A percentile compares a stretch with the other conserved stretches of the same genome.
Evolutionary conservation across 257 asterid species (phyloP).

Genomic region (Apocynum venetum): DNA sequence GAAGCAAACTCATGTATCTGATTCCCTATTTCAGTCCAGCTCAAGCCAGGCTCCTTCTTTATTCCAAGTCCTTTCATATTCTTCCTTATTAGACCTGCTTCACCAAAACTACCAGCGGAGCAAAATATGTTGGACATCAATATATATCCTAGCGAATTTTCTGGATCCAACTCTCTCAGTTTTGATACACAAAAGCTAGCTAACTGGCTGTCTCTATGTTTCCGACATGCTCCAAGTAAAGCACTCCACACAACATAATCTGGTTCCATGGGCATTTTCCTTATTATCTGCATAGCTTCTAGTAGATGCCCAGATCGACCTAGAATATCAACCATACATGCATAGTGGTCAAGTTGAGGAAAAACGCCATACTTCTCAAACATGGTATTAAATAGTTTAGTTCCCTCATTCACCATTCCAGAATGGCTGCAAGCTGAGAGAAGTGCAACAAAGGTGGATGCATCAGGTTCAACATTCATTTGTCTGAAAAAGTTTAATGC

Average conservation of each 20-base stretch:
- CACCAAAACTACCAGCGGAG: constrained; percentile 38
- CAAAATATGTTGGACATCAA: constrained; percentile 57
- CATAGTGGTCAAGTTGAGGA: constrained; percentile 87
- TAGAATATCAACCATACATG: constrained; percentile 68
- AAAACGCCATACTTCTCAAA: constrained; percentile 40
- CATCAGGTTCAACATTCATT: constrained; percentile 63
- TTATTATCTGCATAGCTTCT: constrained; percentile 53
- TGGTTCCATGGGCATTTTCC: constrained; percentile 60
- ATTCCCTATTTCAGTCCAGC: constrained; percentile 67
- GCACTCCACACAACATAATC: constrained; percentile 89
- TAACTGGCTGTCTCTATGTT: constrained; percentile 55
- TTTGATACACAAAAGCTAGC: constrained; percentile 57
- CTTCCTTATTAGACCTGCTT: constrained; percentile 48
- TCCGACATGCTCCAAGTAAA: constrained; percentile 77
- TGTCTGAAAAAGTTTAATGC: constrained; percentile 45
- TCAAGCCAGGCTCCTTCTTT: constrained; percentile 71
- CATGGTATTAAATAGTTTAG: constrained; percentile 49
- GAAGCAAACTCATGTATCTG: constrained; percentile 74
- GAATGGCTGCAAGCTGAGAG: constrained; percentile 82
- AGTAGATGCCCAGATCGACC: constrained; percentile 67
- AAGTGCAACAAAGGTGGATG: constrained; percentile 64
- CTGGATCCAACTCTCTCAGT: constrained; percentile 62
- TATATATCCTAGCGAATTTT: constrained; percentile 68
- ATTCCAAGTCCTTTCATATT: constrained; percentile 54
- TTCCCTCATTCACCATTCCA: constrained; percentile 78